Base-by-base conservation (phyloP, 1,284 basidiomycete genomes). In the Athelia sp. region DNA sequence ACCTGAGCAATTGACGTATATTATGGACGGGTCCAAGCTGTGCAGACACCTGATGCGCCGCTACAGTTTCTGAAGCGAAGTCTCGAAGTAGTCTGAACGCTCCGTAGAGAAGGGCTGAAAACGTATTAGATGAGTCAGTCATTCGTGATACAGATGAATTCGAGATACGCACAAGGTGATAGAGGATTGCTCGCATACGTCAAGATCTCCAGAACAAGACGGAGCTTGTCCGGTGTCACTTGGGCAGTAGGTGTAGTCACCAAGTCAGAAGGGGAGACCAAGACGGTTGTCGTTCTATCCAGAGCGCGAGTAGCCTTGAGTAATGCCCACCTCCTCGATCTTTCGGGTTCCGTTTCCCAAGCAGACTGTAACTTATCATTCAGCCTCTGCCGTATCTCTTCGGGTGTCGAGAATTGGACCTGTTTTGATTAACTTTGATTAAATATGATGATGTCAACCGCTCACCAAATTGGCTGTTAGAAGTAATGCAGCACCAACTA, bases 1-100 rank as follows among this genome's bases (percentile, higher is more conserved):
- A 84, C 1, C 67, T 69, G 17, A 90, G 66, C 14, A 86, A 67
- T 46, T 73, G 68, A 8, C 81, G 78, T 46, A 90, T 77, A 50
- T 66, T 61, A 24, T 69, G 61, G 44, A 81, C 58, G 50, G 76
- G 68, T 24, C 71, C 70, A 43, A 50, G 59, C 47, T 58, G 58
- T n/a, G 49, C 31, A 2, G 48, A 36, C 0, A 45, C 43, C 46
- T 63, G 62, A 21, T 53, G 61, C 46, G 60, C 51, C 14, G 62
- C 50, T n/a, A 79, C 53, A 9, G 55, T 52, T 1, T 66, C 56
- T 21, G 61, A 48, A 24, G 67, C 51, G 18, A 70, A 56, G 2
- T 61, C 61, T 1, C 69, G 60, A 6, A 84, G 58, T 4, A 78
- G 57, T n/a, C 66, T 60, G 60, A 85, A 87, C 15, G 76, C 71